Base-by-base conservation (phyloP, 106 monocot species). In the Phalaenopsis aphrodite region DNA sequence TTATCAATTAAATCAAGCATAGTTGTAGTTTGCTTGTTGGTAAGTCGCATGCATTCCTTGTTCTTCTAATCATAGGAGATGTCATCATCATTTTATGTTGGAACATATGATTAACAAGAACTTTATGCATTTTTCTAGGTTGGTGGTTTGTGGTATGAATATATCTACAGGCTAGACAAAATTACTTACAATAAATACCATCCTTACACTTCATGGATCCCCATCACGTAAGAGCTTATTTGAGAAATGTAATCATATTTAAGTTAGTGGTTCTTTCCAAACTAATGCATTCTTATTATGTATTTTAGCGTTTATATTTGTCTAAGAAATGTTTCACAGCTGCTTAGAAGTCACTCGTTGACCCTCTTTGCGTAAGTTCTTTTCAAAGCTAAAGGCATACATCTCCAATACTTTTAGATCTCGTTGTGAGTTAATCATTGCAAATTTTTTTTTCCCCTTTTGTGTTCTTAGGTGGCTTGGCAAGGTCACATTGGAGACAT, bases 171-270 rank as follows among this genome's bases (percentile, higher is more conserved):
- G 84, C 84, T 98, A 55, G 98, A 98, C 75, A 94, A 81, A 84
- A 82, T 94, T 78, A 91, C 89, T 9, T 98, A 98, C 81, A 98
- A 98, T 79, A 94, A 91, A 66, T 93, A 86, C 74, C 98, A 98
- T 87, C 94, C 98, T 16, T 98, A 98, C 82, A 98, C 98, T 55
- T 98, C 98, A 77, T 98, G 98, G 98, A 98, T 98, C 77, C 98
- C 98, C 52, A 98, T 98, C 72, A 94, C 92, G 98, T 98, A 94
- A 72, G 87, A 56, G 75, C 56, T 52, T 42, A 76, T 55, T 48
- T 5, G n/a, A 24, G 19, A 39, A 49, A 41, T 80, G 15, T n/a
- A 55, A 17, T 67, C 36, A 69, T 39, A 11, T 38, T 11, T 39
- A 69, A 69, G 11, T 11, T 19, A 10, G 69, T 69, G 36, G 3